A percentile compares a stretch with the other conserved stretches of the same genome.
Evolutionary conservation across 257 asterid genomes (phyloP).

Genomic region (Knoxia roxburghii): DNA sequence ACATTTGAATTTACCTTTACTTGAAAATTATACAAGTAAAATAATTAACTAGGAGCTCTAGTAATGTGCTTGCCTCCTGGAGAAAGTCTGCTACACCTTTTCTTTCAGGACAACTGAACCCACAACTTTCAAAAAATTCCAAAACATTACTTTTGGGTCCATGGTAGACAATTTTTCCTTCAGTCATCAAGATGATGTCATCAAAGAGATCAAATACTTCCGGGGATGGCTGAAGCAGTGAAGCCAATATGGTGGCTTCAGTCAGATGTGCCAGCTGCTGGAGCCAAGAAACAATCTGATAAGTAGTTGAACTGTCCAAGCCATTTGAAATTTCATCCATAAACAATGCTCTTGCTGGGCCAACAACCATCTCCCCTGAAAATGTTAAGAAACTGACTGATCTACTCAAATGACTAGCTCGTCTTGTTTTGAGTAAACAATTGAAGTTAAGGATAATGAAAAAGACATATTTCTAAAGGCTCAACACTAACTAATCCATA

Average conservation of each 20-base stretch:
- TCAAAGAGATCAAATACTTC: slow-evolving; percentile 50
- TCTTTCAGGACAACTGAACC: slow-evolving; percentile 49
- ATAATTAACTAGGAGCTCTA: not conserved
- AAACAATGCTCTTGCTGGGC: slow-evolving; percentile 47
- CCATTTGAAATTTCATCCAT: slow-evolving; percentile 58
- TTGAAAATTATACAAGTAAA: not conserved
- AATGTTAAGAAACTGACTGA: not conserved
- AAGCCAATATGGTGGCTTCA: slow-evolving; percentile 40
- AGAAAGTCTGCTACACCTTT: slow-evolving; percentile 24
- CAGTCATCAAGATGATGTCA: slow-evolving; percentile 41
- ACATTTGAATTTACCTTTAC: not conserved
- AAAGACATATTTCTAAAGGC: not conserved
- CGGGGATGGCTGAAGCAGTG: slow-evolving; percentile 58
- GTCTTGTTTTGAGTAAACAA: not conserved
- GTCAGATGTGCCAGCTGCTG: slow-evolving; percentile 47
- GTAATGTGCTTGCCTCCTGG: slow-evolving; percentile 35
- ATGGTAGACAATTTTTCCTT: slow-evolving; percentile 40
- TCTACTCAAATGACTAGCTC: not conserved
- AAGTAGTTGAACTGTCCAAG: slow-evolving; percentile 49
- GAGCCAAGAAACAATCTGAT: slow-evolving; percentile 37
- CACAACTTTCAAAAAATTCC: slow-evolving; percentile 34
- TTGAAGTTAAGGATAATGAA: no score
- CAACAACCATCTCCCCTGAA: slow-evolving; percentile 54
- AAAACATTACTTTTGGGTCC: slow-evolving; percentile 30
- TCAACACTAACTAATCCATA: not conserved